These are phyloP conservation scores for Bisporella sp. DNA, from an alignment of 2,329 filamentous ascomycete genomes.

Conservation along the genomic window DNA sequence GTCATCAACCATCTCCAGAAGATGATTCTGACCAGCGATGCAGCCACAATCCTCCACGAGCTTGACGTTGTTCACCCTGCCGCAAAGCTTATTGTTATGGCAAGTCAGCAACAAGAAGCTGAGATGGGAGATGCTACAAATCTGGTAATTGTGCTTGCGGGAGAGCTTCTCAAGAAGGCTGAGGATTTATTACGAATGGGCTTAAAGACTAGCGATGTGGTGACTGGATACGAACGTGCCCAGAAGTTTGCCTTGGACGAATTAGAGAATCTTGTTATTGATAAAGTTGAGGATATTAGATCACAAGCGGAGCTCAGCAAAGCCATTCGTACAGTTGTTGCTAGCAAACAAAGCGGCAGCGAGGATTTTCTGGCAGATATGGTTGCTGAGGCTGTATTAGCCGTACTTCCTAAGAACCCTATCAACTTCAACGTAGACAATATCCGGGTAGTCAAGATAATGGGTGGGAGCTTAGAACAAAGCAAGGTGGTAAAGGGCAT, in stretches of 20 bases:
- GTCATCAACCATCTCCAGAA: conserved; percentile 99
- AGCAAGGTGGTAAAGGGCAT: conserved; percentile 94
- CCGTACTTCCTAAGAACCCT: conserved; percentile 92
- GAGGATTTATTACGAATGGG: conserved; percentile 96
- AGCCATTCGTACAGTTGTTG: conserved; percentile 90
- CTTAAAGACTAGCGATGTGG: conserved; percentile 96
- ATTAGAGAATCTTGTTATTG: conserved; percentile 82
- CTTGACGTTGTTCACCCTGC: conserved; percentile 97
- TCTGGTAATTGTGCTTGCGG: conserved; percentile 90
- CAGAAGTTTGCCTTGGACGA: conserved; percentile 79
- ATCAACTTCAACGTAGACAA: conserved; percentile 98
- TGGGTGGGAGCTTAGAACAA: conserved; percentile 93
- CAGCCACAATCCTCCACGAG: conserved; percentile 93
- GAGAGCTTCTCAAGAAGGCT: conserved; percentile 92
- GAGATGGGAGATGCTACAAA: conserved; percentile 99
- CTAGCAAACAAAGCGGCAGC: conserved; percentile 91
- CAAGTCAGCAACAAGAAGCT: conserved; percentile 95
- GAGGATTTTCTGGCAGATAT: conserved; percentile 83
- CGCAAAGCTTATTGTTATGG: conserved; percentile 97
- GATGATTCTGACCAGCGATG: conserved; percentile 98
- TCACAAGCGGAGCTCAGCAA: conserved; percentile 83
- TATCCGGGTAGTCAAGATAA: conserved; percentile 98
- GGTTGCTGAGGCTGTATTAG: conserved; percentile 77
- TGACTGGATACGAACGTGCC: conserved; percentile 91
- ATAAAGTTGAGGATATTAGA: conserved; percentile 80